A percentile compares a stretch with the other conserved stretches of the same genome.
Evolutionary conservation across 75 land plant genomes (phyloP).

Genomic region (Azolla pinnata): DNA sequence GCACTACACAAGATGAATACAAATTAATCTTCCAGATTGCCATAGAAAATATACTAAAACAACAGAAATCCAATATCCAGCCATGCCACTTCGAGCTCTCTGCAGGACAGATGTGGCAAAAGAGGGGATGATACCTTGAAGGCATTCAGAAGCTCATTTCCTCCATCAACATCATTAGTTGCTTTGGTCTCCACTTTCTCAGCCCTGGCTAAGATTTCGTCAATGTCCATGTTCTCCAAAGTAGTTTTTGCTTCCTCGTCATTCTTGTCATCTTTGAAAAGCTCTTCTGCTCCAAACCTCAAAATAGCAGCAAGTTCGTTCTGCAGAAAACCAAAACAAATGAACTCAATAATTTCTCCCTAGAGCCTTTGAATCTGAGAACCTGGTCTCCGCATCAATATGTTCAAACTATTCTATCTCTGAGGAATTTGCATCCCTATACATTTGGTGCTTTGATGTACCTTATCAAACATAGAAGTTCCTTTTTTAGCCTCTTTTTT

Average conservation of each 20-base stretch:
- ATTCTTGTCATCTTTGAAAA: constrained; percentile 93
- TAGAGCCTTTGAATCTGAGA: not conserved
- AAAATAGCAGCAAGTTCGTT: constrained; percentile 96
- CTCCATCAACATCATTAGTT: constrained; percentile 45
- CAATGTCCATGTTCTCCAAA: constrained; percentile 91
- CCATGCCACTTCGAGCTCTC: too few relatives aligned
- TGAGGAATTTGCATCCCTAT: too few relatives aligned
- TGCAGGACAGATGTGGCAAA: too few relatives aligned
- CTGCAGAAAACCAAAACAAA: constrained; percentile 26
- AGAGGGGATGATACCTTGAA: too few relatives aligned
- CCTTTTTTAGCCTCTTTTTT: constrained; percentile 95
- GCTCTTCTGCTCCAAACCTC: constrained; percentile 97
- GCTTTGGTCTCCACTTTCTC: constrained; percentile 88
- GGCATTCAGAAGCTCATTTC: constrained; percentile 80
- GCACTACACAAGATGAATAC: too few relatives aligned
- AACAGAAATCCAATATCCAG: too few relatives aligned
- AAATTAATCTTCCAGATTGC: too few relatives aligned
- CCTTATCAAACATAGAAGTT: constrained; percentile 85
- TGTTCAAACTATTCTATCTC: too few relatives aligned
- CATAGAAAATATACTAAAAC: too few relatives aligned
- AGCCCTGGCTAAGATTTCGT: constrained; percentile 97
- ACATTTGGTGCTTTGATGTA: constrained; percentile 16
- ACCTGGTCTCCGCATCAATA: too few relatives aligned
- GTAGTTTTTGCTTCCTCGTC: constrained; percentile 86
- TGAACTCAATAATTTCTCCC: not conserved